Evolutionary conservation across 305 asterid genomes (phyloP).

Genomic region (Fraxinus dipetala): DNA sequence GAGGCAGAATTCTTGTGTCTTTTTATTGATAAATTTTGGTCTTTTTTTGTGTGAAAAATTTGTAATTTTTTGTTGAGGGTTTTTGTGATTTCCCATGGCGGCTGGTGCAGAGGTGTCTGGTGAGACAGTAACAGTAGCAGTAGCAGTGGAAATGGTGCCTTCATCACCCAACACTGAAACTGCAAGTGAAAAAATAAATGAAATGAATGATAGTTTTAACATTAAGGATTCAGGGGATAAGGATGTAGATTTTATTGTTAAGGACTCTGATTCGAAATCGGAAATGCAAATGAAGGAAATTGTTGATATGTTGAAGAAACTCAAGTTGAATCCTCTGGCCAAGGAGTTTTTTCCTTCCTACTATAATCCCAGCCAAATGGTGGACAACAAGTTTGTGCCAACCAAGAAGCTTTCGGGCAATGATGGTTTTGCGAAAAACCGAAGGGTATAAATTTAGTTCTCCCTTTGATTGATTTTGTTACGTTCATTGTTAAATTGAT

Average conservation of each 20-base stretch:
- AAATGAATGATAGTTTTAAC: conserved; percentile 31
- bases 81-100: conserved; percentile 57
- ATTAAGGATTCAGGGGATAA: conserved; percentile 41
- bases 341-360: conserved; percentile 86
- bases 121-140: conserved; percentile 47
- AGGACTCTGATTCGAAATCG: conserved; percentile 61
- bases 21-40: conserved; percentile 16
- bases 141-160: conserved; percentile 37
- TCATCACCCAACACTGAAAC: conserved; percentile 38
- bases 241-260: conserved; percentile 36
- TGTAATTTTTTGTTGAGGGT: conserved; percentile 25
- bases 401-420: conserved; percentile 44
- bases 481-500: conserved; percentile 18
- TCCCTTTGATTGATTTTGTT: conserved; percentile 9
- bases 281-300: conserved; percentile 63
- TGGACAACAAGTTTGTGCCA: conserved; percentile 44
- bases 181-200: conserved; percentile 25
- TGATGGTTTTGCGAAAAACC: conserved; percentile 51
- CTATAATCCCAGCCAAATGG: conserved; percentile 54
- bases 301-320: conserved; percentile 63
- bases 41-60: not conserved
- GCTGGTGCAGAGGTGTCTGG: conserved; percentile 74
- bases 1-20: conserved; percentile 23
- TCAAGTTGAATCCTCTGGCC: conserved; percentile 84
- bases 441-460: conserved; percentile 54